Percentiles rank a stretch among this genome's conserved stretches.
These are phyloP conservation scores for Malassezia caprae DNA, from an alignment of 1,284 basidiomycete genomes.

Conservation along the genomic window DNA sequence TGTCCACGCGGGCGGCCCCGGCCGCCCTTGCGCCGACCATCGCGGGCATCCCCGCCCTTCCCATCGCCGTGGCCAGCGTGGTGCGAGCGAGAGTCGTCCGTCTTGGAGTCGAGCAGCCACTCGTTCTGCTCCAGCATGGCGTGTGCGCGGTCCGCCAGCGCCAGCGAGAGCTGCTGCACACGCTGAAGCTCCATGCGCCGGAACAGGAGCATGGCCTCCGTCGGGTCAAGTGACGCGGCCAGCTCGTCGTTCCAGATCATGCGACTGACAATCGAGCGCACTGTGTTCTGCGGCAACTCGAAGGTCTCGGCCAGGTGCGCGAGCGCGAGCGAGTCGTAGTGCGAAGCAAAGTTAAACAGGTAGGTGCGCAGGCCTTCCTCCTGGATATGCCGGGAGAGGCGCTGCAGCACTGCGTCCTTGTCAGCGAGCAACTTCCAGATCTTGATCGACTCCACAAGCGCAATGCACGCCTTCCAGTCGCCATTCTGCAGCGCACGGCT, in stretches of 20 bases:
- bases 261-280: conserved; percentile 85
- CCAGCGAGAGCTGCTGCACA: conserved; percentile 43
- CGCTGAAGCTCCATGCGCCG: conserved; percentile 72
- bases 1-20: conserved; percentile 35
- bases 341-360: conserved; percentile 91
- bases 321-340: conserved; percentile 84
- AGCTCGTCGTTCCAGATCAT: conserved; percentile 99
- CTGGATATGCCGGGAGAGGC: conserved; percentile 93
- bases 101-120: conserved; percentile 79
- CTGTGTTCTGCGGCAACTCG: conserved; percentile 64
- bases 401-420: conserved; percentile 74
- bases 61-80: conserved; percentile 3
- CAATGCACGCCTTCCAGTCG: conserved; percentile 89
- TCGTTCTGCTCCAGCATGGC: conserved; percentile 89
- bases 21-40: conserved; percentile 30
- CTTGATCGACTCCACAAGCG: conserved; percentile 88
- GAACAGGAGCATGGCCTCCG: conserved; percentile 71
- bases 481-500: conserved; percentile 91
- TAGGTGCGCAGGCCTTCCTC: conserved; percentile 94
- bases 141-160: conserved; percentile 74
- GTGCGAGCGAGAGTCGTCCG: conserved; percentile 52
- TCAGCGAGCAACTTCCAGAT: conserved; percentile 93
- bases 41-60: conserved; percentile 26
- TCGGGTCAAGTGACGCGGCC: conserved; percentile 78
- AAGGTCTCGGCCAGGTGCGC: conserved; percentile 78